A percentile compares a stretch with the other conserved stretches of the same genome.
phyloP scores from a whole-genome alignment of 1,284 basidiomycete genomes.

The Austroboletus niveus region DNA sequence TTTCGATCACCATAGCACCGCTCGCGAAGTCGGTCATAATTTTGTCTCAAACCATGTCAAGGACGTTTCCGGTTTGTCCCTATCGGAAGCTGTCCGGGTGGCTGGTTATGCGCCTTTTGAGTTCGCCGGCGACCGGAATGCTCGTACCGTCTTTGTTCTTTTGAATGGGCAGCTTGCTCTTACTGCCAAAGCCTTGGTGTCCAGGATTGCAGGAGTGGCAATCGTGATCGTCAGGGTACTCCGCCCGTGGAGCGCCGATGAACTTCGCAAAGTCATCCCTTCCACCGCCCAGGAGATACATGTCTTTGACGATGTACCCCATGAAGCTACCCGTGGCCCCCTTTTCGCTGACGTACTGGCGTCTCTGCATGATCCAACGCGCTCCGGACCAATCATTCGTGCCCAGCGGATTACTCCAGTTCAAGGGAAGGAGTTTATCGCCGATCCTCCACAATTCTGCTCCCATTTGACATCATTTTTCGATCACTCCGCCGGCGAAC shows the following conservation, averaged over 20 bases:
- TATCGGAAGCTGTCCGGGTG: conserved; percentile 48
- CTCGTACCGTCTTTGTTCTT: conserved; percentile 58
- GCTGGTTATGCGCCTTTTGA: conserved; percentile 67
- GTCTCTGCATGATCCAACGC: conserved; percentile 47
- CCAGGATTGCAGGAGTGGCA: conserved; percentile 49
- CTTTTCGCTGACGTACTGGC: conserved; percentile 76
- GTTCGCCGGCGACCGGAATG: conserved; percentile 59
- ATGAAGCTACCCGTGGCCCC: conserved; percentile 56
- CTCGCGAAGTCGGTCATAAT: conserved; percentile 66
- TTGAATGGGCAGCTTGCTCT: conserved; percentile 72
- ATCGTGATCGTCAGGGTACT: conserved; percentile 71
- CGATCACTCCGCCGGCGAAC: conserved; percentile 21
- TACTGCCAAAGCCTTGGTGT: conserved; percentile 50
- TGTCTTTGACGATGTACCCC: conserved; percentile 74
- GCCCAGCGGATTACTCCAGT: conserved; percentile 58
- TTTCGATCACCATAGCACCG: conserved; percentile 72
- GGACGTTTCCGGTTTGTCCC: conserved; percentile 29
- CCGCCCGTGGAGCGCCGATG: conserved; percentile 70
- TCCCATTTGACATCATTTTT: conserved; percentile 42
- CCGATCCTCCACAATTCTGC: conserved; percentile 42
- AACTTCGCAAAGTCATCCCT: conserved; percentile 59
- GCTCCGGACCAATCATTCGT: conserved; percentile 46
- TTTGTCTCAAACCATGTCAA: conserved; percentile 35
- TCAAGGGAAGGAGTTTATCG: conserved; percentile 53
- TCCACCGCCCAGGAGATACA: conserved; percentile 54